A percentile compares a stretch with the other conserved stretches of the same genome.
Evolutionary conservation across 2,329 filamentous ascomycete species (phyloP).

Genomic region (Aspergillus sojae): DNA sequence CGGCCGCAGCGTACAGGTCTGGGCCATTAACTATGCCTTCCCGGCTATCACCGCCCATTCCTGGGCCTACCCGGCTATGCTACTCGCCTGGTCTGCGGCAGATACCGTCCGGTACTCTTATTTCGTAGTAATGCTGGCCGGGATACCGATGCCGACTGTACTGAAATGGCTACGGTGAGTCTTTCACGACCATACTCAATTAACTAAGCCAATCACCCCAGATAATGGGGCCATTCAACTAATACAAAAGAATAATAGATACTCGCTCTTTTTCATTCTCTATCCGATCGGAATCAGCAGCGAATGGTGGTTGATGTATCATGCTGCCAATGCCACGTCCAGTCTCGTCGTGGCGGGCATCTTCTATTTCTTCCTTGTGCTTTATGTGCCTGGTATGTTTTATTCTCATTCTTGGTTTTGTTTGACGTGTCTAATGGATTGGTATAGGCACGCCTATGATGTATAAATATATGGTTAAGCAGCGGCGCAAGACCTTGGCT

Average conservation of each 20-base stretch:
- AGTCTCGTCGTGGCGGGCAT: conserved; percentile 16
- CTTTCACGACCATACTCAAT: too few species aligned
- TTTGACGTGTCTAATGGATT: background rate
- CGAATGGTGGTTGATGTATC: conserved; percentile 35
- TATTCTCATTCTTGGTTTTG: background rate
- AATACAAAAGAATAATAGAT: conserved; percentile 18
- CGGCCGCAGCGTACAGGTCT: conserved; percentile 35
- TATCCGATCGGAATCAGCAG: conserved; percentile 33
- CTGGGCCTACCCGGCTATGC: conserved; percentile 26
- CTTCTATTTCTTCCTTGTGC: conserved; percentile 30
- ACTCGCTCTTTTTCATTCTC: conserved; percentile 31
- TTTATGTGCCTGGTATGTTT: conserved; percentile 32
- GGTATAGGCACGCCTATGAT: conserved; percentile 33
- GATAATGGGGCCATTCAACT: too few species aligned
- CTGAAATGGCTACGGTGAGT: conserved; percentile 30
- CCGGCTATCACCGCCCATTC: conserved; percentile 22
- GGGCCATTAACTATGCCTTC: conserved; percentile 33
- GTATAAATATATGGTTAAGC: conserved; percentile 35
- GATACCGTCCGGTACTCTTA: conserved; percentile 31
- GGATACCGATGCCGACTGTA: conserved; percentile 12
- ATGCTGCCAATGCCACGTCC: conserved; percentile 18
- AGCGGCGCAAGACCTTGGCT: conserved; percentile 28
- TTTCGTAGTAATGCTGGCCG: conserved; percentile 27
- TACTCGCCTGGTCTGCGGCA: conserved; percentile 32
- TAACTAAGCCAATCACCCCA: too few species aligned